These are phyloP conservation scores for Firmiana major DNA, from an alignment of 345 rosid species.

Conservation along the genomic window DNA sequence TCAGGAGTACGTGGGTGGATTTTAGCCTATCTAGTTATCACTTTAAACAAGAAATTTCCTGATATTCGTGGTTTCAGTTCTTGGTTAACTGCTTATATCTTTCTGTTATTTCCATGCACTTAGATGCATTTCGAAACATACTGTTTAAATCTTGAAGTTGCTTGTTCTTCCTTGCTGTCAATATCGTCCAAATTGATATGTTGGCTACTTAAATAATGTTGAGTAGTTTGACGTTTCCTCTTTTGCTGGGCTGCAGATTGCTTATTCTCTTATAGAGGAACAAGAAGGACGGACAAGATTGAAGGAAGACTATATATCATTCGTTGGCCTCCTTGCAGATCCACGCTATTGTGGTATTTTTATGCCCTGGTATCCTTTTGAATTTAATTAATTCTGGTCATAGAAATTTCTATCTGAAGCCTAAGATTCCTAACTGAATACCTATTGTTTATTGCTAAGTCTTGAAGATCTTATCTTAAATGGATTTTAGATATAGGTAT, in stretches of 20 bases:
- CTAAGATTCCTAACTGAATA: background rate
- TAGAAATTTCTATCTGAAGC: slow-evolving; percentile 12
- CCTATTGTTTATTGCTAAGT: background rate
- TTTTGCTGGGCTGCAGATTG: slow-evolving; percentile 50
- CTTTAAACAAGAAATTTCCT: background rate
- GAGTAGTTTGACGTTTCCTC: background rate
- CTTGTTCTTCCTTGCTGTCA: background rate
- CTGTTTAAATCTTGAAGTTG: background rate
- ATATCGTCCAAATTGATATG: background rate
- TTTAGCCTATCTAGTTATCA: background rate
- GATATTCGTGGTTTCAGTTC: background rate
- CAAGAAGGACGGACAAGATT: slow-evolving; percentile 71
- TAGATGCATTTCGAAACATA: background rate
- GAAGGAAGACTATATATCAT: slow-evolving; percentile 78
- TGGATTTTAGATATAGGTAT: background rate
- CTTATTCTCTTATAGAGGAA: slow-evolving; percentile 80
- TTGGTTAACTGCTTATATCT: background rate
- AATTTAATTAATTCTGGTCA: slow-evolving; percentile 18
- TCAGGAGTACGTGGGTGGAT: background rate
- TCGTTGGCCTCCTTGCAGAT: slow-evolving; percentile 94
- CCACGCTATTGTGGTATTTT: slow-evolving; percentile 91
- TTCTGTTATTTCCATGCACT: background rate
- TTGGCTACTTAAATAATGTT: background rate
- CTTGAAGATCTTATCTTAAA: background rate
- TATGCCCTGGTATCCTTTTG: slow-evolving; percentile 35